Evolutionary conservation across 805 yeast species (phyloP).

Genomic region (Wickerhamiella alocasiicola): DNA sequence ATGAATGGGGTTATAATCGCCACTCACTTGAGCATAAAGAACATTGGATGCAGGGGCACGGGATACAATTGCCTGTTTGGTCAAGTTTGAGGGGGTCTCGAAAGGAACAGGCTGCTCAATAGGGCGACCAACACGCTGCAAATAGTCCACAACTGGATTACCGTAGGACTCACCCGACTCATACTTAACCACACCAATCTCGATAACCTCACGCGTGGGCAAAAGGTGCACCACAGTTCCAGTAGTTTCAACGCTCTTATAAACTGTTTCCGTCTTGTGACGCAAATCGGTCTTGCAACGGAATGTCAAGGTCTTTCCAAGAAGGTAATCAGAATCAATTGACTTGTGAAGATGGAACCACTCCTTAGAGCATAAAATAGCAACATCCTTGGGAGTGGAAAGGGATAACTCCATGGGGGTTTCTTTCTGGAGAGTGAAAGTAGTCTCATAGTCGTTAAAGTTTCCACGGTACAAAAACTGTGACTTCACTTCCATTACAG

Average conservation of each 20-base stretch:
- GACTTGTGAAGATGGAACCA: conserved; percentile 77
- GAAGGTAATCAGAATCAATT: conserved; percentile 47
- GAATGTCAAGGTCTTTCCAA: conserved; percentile 73
- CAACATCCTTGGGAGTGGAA: conserved; percentile 72
- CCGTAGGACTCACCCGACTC: conserved; percentile 90
- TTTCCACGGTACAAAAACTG: conserved; percentile 94
- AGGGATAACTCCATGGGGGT: conserved; percentile 72
- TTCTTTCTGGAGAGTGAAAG: conserved; percentile 80
- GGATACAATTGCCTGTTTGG: conserved; percentile 32
- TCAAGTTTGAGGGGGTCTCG: conserved; percentile 81
- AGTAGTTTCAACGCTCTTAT: conserved; percentile 63
- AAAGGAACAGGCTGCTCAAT: conserved; percentile 88
- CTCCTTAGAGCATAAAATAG: conserved; percentile 87
- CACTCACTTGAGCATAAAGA: conserved; percentile 93
- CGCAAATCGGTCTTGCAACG: conserved; percentile 76
- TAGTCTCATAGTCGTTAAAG: conserved; percentile 77
- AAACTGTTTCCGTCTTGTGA: conserved; percentile 64
- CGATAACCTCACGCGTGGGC: conserved; percentile 79
- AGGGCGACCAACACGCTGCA: conserved; percentile 80
- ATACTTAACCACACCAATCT: conserved; percentile 73
- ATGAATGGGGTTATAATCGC: conserved; percentile 97
- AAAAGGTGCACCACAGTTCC: conserved; percentile 82
- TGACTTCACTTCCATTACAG: conserved; percentile 89
- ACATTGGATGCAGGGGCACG: conserved; percentile 94
- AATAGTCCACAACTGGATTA: conserved; percentile 93